Evolutionary conservation across 2,329 filamentous ascomycete species (phyloP).

Genomic region (Xylariaceae sp.): DNA sequence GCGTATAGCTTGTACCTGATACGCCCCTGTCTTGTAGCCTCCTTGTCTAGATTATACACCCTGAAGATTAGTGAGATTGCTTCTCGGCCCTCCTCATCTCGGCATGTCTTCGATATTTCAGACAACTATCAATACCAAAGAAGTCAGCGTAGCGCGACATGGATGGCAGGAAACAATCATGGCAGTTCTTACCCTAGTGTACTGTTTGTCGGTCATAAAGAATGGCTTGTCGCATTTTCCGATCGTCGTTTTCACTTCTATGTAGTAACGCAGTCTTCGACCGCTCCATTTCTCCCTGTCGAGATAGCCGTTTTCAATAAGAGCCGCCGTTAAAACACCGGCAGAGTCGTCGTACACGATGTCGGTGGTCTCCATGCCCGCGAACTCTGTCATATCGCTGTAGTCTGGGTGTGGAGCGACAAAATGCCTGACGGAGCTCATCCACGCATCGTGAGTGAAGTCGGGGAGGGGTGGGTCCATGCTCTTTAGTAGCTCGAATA

Average conservation of each 20-base stretch:
- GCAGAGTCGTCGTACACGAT: not conserved
- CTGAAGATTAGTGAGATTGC: not conserved
- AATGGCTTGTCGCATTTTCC: conserved; percentile 8
- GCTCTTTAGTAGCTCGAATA: not conserved
- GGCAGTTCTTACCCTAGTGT: not conserved
- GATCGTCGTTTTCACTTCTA: conserved; percentile 5
- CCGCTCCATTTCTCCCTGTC: not conserved
- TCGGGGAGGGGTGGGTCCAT: not conserved
- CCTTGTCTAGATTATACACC: conserved; percentile 1
- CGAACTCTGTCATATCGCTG: not conserved
- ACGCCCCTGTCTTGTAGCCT: not conserved
- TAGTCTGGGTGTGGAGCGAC: not conserved
- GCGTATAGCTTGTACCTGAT: conserved; percentile 7
- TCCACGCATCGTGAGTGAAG: not conserved
- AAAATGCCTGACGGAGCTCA: not conserved
- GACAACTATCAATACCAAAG: not conserved
- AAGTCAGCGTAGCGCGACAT: not conserved
- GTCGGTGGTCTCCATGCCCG: not conserved
- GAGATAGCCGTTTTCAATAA: conserved; percentile 2
- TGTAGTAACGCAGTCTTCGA: not conserved
- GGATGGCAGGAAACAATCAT: not conserved
- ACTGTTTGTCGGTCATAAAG: not conserved
- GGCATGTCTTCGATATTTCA: not conserved
- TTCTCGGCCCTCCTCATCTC: not conserved
- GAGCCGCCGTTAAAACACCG: not conserved